These are phyloP conservation scores for Parmelia sp. DNA, from an alignment of 495 filamentous ascomycete genomes.

Conservation along the genomic window DNA sequence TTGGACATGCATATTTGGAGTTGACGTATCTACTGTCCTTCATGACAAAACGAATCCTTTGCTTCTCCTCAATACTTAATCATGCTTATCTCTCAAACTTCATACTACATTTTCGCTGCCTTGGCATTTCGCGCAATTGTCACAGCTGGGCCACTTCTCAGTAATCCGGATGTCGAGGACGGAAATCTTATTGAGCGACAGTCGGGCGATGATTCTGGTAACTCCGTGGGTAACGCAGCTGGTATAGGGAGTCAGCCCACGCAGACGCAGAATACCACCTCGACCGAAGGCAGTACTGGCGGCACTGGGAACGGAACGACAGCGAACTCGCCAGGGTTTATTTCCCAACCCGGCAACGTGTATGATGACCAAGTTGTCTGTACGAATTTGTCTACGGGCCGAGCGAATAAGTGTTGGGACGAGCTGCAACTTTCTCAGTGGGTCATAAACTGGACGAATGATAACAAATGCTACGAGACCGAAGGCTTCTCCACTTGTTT, in stretches of 20 bases:
- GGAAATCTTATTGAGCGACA: neutral
- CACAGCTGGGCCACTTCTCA: neutral
- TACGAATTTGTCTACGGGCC: constrained; percentile 11
- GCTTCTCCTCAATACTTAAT: neutral
- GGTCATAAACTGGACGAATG: constrained; percentile 9
- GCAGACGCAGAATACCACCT: neutral
- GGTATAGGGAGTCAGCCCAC: neutral
- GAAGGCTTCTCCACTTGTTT: constrained; percentile 20
- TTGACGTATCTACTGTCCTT: neutral
- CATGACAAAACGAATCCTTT: neutral
- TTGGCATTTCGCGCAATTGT: neutral
- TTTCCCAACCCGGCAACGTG: constrained; percentile 3
- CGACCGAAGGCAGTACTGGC: neutral
- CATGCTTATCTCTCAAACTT: neutral
- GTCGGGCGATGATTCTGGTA: neutral
- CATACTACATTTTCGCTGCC: neutral
- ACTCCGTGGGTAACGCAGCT: neutral
- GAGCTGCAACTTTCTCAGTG: constrained; percentile 8
- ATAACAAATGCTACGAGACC: constrained; percentile 9
- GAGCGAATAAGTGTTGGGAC: constrained; percentile 12
- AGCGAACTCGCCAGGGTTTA: constrained; percentile 7
- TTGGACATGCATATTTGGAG: neutral
- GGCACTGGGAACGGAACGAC: constrained; percentile 1
- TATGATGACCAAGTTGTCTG: constrained; percentile 10
- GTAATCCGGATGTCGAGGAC: neutral